A percentile compares a stretch with the other conserved stretches of the same genome.
phyloP scores from a whole-genome alignment of 75 land plant species.

The Cunninghamia lanceolata region DNA sequence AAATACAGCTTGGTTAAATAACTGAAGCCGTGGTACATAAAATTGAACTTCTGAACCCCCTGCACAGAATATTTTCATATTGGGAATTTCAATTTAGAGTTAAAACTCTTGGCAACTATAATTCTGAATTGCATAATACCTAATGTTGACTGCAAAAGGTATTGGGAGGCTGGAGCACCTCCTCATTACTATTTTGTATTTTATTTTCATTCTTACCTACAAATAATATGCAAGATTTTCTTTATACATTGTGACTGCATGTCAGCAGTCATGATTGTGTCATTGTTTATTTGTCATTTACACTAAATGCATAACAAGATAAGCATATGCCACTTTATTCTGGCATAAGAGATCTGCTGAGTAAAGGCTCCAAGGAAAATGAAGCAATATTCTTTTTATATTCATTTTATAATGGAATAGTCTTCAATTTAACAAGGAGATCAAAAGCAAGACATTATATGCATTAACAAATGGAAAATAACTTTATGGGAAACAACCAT shows the following conservation, averaged over 20 bases:
- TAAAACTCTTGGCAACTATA: background rate
- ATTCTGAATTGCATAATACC: background rate
- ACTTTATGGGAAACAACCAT: background rate
- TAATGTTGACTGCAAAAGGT: background rate
- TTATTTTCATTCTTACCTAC: background rate
- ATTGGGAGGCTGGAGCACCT: background rate
- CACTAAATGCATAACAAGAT: background rate
- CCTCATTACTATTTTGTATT: background rate
- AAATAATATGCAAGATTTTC: background rate
- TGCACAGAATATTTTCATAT: background rate
- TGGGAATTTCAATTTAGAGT: background rate
- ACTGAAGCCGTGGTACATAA: background rate
- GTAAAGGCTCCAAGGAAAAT: background rate
- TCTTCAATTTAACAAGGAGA: background rate
- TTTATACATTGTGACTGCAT: background rate
- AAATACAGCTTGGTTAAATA: background rate
- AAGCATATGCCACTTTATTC: background rate
- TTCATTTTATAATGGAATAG: background rate
- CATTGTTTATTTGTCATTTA: background rate
- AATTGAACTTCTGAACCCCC: background rate
- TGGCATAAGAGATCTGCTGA: background rate
- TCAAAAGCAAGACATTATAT: background rate
- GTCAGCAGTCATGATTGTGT: background rate
- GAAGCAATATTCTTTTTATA: background rate
- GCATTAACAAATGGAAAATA: background rate